These are phyloP conservation scores for Coemansia sp. DNA, from an alignment of 192 early-diverging fungal genomes.

Conservation along the genomic window DNA sequence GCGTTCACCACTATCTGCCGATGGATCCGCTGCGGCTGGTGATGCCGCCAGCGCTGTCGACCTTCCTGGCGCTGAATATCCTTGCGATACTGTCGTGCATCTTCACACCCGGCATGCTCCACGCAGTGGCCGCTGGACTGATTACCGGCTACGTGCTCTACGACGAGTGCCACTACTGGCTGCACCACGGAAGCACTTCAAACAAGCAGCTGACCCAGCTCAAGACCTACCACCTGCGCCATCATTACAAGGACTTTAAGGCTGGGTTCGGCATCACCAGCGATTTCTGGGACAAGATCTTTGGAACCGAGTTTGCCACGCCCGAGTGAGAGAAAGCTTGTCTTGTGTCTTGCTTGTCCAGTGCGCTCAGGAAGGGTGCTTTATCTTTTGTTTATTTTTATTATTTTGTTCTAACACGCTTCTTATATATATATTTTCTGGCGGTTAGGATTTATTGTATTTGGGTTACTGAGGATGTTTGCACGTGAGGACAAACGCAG, in stretches of 20 bases:
- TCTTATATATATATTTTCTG: too few relatives aligned
- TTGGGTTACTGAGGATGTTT: neutral
- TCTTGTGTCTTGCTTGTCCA: slow-evolving; percentile 3
- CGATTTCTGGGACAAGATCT: slow-evolving; percentile 87
- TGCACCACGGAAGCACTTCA: slow-evolving; percentile 85
- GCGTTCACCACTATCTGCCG: slow-evolving; percentile 95
- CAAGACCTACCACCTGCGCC: slow-evolving; percentile 93
- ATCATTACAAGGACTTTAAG: slow-evolving; percentile 93
- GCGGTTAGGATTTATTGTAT: neutral
- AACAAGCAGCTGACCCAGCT: slow-evolving; percentile 76
- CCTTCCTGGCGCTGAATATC: slow-evolving; percentile 64
- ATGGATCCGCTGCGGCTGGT: slow-evolving; percentile 97
- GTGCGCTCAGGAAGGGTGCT: neutral
- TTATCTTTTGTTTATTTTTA: neutral
- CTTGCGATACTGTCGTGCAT: slow-evolving; percentile 58
- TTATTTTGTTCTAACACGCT: neutral
- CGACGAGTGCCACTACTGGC: slow-evolving; percentile 92
- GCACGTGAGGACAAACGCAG: neutral
- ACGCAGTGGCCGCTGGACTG: slow-evolving; percentile 74
- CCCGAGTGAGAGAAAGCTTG: slow-evolving; percentile 8
- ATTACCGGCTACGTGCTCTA: slow-evolving; percentile 86
- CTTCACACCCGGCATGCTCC: slow-evolving; percentile 65
- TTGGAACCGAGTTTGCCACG: slow-evolving; percentile 60
- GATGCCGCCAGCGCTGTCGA: slow-evolving; percentile 83
- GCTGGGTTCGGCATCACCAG: slow-evolving; percentile 88